A percentile compares a stretch with the other conserved stretches of the same genome.
Evolutionary conservation across 139 green algal species (phyloP).

Genomic region (Micromonas pusilla): DNA sequence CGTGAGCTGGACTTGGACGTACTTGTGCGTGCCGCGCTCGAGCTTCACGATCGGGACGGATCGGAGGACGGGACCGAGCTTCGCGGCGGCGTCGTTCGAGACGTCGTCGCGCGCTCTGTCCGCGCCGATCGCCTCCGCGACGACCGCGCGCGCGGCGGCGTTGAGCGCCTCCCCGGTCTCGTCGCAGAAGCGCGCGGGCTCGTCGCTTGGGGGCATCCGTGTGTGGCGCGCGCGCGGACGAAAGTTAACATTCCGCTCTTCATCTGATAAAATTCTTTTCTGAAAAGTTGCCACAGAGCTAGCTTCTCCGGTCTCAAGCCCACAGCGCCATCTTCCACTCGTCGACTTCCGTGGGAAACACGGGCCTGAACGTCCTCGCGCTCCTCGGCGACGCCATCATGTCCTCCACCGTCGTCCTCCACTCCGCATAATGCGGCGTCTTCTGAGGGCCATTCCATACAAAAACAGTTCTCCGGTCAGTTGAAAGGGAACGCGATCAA

Average conservation of each 20-base stretch:
- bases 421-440: background rate
- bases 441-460: background rate
- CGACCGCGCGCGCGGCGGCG: background rate
- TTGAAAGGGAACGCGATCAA: too few relatives aligned
- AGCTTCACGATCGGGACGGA: background rate
- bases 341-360: background rate
- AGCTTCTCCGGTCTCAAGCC: background rate
- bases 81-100: background rate
- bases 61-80: background rate
- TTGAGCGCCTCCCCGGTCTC: conserved; percentile 11
- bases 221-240: background rate
- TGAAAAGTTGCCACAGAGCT: background rate
- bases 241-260: background rate
- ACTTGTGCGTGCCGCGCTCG: background rate
- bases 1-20: background rate
- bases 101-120: background rate
- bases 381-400: background rate
- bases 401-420: background rate
- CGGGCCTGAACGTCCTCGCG: background rate
- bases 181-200: background rate
- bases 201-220: too few relatives aligned
- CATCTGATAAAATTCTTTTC: background rate
- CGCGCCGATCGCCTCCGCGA: background rate
- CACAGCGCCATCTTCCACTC: background rate
- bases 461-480: too few relatives aligned